phyloP scores from a whole-genome alignment of 78 protist genomes.

The Diacronema lutheri region DNA sequence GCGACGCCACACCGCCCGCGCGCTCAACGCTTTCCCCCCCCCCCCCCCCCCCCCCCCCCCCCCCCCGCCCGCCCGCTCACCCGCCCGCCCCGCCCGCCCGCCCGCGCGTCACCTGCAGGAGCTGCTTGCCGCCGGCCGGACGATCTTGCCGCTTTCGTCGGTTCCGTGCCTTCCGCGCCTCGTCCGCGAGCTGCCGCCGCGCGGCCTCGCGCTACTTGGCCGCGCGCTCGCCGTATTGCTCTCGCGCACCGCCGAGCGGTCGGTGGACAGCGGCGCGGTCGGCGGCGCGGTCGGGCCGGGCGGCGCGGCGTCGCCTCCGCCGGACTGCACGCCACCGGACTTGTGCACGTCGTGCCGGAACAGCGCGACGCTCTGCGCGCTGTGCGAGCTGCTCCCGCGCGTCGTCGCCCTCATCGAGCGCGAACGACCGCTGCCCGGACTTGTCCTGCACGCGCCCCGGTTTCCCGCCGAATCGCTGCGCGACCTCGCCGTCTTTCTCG shows the following conservation, averaged over 20 bases:
- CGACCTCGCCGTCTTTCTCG: no score
- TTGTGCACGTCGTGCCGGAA: background rate
- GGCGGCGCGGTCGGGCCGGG: no score
- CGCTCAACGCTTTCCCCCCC: no score
- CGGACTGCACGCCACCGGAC: background rate
- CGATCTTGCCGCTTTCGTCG: background rate
- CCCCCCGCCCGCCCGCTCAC: no score
- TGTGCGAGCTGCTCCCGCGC: background rate
- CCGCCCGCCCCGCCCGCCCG: no score
- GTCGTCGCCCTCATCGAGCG: background rate
- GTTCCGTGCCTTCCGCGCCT: background rate
- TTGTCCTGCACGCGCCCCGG: no score
- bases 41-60: no score
- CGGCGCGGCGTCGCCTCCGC: background rate
- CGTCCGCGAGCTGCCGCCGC: background rate
- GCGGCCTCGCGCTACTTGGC: background rate
- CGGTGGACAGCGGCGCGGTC: background rate
- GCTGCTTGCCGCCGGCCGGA: background rate
- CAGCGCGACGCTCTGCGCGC: background rate
- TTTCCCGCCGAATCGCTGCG: no score
- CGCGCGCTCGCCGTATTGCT: slow-evolving; percentile 8
- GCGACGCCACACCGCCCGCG: no score
- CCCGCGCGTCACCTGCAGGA: slow-evolving; percentile 8
- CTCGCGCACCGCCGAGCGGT: background rate
- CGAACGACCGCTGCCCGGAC: no score